A percentile compares a stretch with the other conserved stretches of the same genome.
Evolutionary conservation across 2,329 filamentous ascomycete genomes (phyloP).

Genomic region (Botrytis paeoniae): DNA sequence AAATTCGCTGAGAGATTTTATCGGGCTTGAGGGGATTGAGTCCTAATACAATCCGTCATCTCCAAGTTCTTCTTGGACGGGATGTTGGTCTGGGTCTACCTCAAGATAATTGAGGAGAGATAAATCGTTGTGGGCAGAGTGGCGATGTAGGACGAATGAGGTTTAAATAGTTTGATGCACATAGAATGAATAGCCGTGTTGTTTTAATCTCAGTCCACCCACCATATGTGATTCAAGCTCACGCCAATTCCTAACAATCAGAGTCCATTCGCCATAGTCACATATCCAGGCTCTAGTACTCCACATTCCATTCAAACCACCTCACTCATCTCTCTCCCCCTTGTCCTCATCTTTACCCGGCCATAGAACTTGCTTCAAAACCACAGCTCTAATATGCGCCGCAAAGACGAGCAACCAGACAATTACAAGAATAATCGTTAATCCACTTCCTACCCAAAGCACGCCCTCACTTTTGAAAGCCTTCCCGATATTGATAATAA

Average conservation of each 20-base stretch:
- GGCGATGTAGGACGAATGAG: background rate
- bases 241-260: background rate
- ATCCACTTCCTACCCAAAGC: conserved; percentile 48
- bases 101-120: background rate
- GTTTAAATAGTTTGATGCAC: background rate
- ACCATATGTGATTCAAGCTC: background rate
- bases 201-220: background rate
- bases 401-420: conserved; percentile 35
- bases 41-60: background rate
- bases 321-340: conserved; percentile 34
- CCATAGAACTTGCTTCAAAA: conserved; percentile 37
- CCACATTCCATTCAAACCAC: background rate
- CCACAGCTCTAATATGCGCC: conserved; percentile 35
- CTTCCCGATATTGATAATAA: conserved; percentile 52
- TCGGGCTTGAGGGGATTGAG: background rate
- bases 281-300: background rate
- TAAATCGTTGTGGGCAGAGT: background rate
- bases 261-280: background rate
- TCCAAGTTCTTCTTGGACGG: background rate
- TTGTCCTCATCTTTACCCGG: conserved; percentile 39
- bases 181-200: background rate
- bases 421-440: conserved; percentile 45
- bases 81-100: background rate
- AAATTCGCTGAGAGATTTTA: background rate
- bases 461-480: conserved; percentile 47